Base-by-base conservation (phyloP, 2,329 filamentous ascomycete species). In the Aspergillus sp. region DNA sequence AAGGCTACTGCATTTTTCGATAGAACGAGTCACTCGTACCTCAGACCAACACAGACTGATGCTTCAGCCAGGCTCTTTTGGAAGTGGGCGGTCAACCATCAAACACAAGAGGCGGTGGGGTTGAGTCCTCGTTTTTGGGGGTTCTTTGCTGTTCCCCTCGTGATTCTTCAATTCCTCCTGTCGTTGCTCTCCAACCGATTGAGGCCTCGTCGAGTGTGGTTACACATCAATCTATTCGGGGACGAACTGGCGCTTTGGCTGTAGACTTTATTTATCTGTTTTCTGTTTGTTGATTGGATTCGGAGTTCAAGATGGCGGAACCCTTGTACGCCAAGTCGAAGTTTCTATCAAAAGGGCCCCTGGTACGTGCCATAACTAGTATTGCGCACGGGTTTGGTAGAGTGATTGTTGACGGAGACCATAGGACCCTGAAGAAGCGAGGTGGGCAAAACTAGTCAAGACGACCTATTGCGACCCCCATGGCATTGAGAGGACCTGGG, bases 401-500 rank as follows among this genome's bases (percentile, higher is more conserved):
- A 34, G n/a, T 34, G 30, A 17, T 39, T 34, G 15, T 26, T 48
- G 48, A 34, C 24, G 5, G 8, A 36, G 9, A 4, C 8, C 41
- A 26, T 59, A 77, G 75, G 68, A 73, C 47, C 66, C 71, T 34
- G 60, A 64, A 15, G 74, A 78, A 53, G 75, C 77, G 38, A 71
- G 66, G 65, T 80, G 77, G 77, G 69, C 74, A 43, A 68, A 70
- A 58, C 62, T 78, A 53, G 68, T 77, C 30, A 78, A 77, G 58
- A 74, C 71, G 11, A 77, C 70, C 3, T 80, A 79, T 59, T 64
- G 62, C 32, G 77, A 79, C 59, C 77, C 77, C 0, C 61, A 74
- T 22, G 77, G 77, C 5, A 69, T 75, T 7, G 62, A 74, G 55
- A 68, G 77, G 51, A 74, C 71, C 15, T 80, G 77, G 77, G 77